Conservation (phyloP, 2,329 filamentous ascomycete genomes). For the Phoma sp. region DNA sequence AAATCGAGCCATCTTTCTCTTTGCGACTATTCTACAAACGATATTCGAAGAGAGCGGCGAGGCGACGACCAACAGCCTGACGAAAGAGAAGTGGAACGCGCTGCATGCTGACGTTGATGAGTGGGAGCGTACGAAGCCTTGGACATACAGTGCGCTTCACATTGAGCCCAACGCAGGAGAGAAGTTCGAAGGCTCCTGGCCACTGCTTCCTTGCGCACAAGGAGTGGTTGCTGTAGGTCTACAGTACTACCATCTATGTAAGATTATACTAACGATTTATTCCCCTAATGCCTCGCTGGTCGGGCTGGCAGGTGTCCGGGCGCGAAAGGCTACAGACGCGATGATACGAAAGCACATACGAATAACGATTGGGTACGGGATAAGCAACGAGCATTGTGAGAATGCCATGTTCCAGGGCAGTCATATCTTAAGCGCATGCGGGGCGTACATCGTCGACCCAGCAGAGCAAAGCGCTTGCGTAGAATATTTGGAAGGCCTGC, state of each 20-base stretch:
- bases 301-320: constrained; percentile 34
- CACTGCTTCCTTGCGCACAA: constrained; percentile 28
- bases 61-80: constrained; percentile 23
- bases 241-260: constrained; percentile 41
- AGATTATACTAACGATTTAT: constrained; percentile 39
- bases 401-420: constrained; percentile 42
- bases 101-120: constrained; percentile 39
- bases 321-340: constrained; percentile 34
- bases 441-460: constrained; percentile 35
- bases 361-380: constrained; percentile 37
- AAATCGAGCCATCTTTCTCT: constrained; percentile 42
- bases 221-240: constrained; percentile 37
- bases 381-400: constrained; percentile 35
- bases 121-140: constrained; percentile 41
- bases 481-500: constrained; percentile 31
- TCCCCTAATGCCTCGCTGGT: constrained; percentile 36
- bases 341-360: constrained; percentile 36
- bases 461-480: constrained; percentile 37
- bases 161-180: constrained; percentile 31
- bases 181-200: constrained; percentile 31
- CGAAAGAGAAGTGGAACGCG: constrained; percentile 36
- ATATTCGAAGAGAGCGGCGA: constrained; percentile 32
- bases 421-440: constrained; percentile 39
- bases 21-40: constrained; percentile 36
- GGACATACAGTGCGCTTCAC: constrained; percentile 34